Evolutionary conservation across 2,329 filamentous ascomycete species (phyloP).

Genomic region (Tolypocladium nubicola): DNA sequence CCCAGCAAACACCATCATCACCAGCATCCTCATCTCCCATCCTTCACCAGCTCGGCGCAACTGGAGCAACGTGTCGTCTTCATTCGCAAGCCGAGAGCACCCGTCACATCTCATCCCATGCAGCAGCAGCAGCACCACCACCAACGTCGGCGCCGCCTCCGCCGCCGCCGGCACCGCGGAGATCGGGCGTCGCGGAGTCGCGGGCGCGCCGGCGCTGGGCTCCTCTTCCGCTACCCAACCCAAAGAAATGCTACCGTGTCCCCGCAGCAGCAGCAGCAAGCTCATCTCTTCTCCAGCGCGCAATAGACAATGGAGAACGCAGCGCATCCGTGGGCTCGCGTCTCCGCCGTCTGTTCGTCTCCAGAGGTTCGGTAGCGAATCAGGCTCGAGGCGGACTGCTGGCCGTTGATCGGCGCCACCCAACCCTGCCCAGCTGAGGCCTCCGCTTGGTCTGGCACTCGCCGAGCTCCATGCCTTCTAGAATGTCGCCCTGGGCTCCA

Average conservation of each 20-base stretch:
- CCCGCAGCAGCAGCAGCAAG: background rate
- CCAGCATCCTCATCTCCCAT: background rate
- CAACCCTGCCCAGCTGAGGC: conserved; percentile 20
- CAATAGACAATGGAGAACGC: background rate
- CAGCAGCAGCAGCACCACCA: background rate
- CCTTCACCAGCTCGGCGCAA: background rate
- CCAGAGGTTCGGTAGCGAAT: conserved; percentile 22
- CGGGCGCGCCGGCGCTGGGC: background rate
- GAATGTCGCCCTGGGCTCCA: conserved; percentile 4
- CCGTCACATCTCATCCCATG: background rate
- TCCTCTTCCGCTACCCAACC: background rate
- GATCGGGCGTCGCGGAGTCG: background rate
- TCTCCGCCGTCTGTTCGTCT: conserved; percentile 2
- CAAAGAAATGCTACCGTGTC: background rate
- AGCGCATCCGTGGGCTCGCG: background rate
- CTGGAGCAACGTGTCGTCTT: background rate
- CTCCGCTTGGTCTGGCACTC: background rate
- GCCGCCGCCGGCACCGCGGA: too few relatives aligned
- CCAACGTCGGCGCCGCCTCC: too few relatives aligned
- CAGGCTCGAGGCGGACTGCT: conserved; percentile 2
- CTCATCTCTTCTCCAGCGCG: background rate
- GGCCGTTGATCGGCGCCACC: conserved; percentile 7
- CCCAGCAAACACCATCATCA: background rate
- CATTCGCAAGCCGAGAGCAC: background rate
- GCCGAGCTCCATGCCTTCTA: conserved; percentile 8